These are phyloP conservation scores for Pythium phragmitis DNA, from an alignment of 352 stramenopile species.

Conservation along the genomic window DNA sequence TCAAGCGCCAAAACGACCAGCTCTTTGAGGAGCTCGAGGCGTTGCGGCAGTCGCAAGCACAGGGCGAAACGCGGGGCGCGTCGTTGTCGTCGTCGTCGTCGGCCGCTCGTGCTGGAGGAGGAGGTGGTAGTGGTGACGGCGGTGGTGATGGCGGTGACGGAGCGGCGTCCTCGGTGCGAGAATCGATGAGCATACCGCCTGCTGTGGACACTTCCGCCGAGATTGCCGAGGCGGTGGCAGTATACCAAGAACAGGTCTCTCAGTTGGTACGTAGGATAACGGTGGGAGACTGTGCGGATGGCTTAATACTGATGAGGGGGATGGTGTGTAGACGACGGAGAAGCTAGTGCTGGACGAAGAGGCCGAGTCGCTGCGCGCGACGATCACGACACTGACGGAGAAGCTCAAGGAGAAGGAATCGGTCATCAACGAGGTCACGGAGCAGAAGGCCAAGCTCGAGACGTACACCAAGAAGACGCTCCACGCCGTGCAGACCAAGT, in stretches of 20 bases:
- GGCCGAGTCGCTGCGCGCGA: constrained; percentile 75
- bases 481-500: constrained; percentile 89
- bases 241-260: constrained; percentile 73
- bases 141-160: background rate
- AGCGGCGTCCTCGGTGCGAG: constrained; percentile 1
- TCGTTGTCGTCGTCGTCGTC: background rate
- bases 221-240: constrained; percentile 44
- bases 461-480: constrained; percentile 92
- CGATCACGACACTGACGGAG: constrained; percentile 77
- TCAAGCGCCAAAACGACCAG: constrained; percentile 77
- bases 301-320: background rate
- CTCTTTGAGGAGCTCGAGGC: constrained; percentile 57
- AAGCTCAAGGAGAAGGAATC: constrained; percentile 89
- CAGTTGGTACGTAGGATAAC: constrained; percentile 48
- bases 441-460: constrained; percentile 85
- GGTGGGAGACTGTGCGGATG: background rate
- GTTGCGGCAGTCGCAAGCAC: constrained; percentile 11
- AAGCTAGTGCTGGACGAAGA: constrained; percentile 58
- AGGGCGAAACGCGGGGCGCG: background rate
- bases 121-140: background rate
- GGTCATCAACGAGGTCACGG: constrained; percentile 84
- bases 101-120: too few species aligned
- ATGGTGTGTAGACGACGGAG: constrained; percentile 2
- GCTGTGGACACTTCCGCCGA: background rate
- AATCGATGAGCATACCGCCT: constrained; percentile 2